Evolutionary conservation across 192 early-diverging fungal genomes (phyloP).

Genomic region (Chytriomyces confervae): DNA sequence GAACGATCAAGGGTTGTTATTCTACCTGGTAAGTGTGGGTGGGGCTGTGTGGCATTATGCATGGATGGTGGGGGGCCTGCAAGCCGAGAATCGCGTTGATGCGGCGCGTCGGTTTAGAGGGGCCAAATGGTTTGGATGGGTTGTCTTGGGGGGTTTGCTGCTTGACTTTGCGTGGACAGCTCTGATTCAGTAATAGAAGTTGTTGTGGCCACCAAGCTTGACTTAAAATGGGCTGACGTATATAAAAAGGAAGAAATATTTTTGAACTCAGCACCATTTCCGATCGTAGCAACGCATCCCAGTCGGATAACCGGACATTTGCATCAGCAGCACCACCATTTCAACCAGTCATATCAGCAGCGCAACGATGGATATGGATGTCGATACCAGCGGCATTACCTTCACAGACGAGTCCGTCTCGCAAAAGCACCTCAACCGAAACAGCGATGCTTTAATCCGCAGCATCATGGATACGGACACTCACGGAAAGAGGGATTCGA

Average conservation of each 20-base stretch:
- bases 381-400: too few relatives aligned
- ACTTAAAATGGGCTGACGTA: too few relatives aligned
- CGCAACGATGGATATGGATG: too few relatives aligned
- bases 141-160: constrained; percentile 76
- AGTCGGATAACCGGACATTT: too few relatives aligned
- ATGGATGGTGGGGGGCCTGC: constrained; percentile 80
- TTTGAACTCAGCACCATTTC: too few relatives aligned
- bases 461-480: neutral
- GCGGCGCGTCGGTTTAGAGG: constrained; percentile 69
- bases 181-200: neutral
- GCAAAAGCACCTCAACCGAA: neutral
- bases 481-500: neutral
- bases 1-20: constrained; percentile 77
- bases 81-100: constrained; percentile 40
- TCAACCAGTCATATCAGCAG: too few relatives aligned
- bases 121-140: constrained; percentile 78
- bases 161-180: constrained; percentile 58
- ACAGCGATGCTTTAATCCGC: constrained; percentile 9
- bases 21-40: constrained; percentile 73
- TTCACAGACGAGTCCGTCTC: too few relatives aligned
- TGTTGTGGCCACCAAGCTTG: too few relatives aligned
- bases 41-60: constrained; percentile 77
- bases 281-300: too few relatives aligned
- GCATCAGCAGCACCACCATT: too few relatives aligned
- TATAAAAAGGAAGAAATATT: too few relatives aligned